Conservation (phyloP, 768 basidiomycete genomes). For the Coprinopsis sp. region DNA sequence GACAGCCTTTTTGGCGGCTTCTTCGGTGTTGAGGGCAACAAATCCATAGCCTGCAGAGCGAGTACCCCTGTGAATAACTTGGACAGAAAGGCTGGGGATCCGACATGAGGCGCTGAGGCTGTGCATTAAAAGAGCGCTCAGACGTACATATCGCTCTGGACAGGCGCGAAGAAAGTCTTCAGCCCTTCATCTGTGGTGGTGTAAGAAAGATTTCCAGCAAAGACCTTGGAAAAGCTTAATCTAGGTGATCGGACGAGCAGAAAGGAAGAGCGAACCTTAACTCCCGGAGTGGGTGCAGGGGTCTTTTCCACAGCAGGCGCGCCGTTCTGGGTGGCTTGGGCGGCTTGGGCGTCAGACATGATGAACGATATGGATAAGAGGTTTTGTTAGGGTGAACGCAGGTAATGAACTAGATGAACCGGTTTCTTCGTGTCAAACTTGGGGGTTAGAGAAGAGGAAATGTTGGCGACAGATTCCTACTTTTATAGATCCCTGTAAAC, state of each 20-base stretch:
- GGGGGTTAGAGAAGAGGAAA: conserved; percentile 66
- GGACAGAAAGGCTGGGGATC: conserved; percentile 62
- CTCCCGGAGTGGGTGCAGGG: conserved; percentile 73
- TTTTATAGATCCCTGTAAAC: conserved; percentile 40
- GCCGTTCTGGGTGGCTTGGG: conserved; percentile 79
- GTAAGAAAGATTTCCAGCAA: conserved; percentile 95
- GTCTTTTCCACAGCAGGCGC: conserved; percentile 68
- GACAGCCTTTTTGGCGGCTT: conserved; percentile 85
- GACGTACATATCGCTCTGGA: conserved; percentile 85
- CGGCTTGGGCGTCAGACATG: conserved; percentile 92
- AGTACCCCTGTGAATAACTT: conserved; percentile 80
- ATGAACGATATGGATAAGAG: conserved; percentile 53
- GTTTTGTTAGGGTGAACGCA: conserved; percentile 44
- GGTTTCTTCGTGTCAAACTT: conserved; percentile 82
- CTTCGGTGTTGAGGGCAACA: conserved; percentile 74
- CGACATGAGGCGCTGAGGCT: conserved; percentile 30
- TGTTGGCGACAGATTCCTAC: conserved; percentile 22
- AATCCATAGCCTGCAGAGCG: conserved; percentile 93
- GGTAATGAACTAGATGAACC: conserved; percentile 75
- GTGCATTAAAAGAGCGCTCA: conserved; percentile 34
- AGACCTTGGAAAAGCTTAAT: conserved; percentile 55
- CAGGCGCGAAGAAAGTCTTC: conserved; percentile 88
- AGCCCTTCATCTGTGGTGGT: conserved; percentile 92
- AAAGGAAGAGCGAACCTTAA: conserved; percentile 57
- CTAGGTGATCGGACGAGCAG: conserved; percentile 15